Evolutionary conservation across 2,329 filamentous ascomycete genomes (phyloP), one percentile per base, ranked within the genome.

Genomic region (Aspergillus ochraceus): DNA sequence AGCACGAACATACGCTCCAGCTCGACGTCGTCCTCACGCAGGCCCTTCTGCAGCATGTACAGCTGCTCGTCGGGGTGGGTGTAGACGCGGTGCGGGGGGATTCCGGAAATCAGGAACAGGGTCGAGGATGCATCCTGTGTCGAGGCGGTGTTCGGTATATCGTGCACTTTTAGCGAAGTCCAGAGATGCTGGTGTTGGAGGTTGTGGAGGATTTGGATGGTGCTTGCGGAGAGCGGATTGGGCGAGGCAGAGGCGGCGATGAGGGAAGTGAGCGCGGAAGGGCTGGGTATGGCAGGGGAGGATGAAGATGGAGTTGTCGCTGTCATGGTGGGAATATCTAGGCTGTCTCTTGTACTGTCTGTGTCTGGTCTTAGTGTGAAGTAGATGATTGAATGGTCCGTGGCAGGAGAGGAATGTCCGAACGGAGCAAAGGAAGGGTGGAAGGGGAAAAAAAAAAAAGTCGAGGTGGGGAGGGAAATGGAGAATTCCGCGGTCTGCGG

Each of bases 1-100:
- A 88, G 75, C 17, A 88, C 81, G 79, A 86, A 88, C 66, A 88
- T 81, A 50, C 80, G 76, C 71, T 86, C 82, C 11, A 79, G 69
- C 2, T 75, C 73, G 20, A 83, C 64, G 45, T 81, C 84, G 64
- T 78, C 74, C 54, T 79, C 77, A 52, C 71, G 72, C 49, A 83
- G 77, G 19, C 77, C 78, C 54, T 77, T 72, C 68, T 85, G 82
- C 26, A 88, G 76, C 66, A 87, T 76, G 66, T 82, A 83, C 24
- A 86, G 80, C 69, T 88, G 86, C 75, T 88, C 84, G 69, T 88
- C 86, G 11, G 86, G 86, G 66, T 89, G 86, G 11, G 84, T 79
- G 71, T 89, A 89, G 60, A 87, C 76, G 51, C 84, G 78, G 55
- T 83, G 77, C 12, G 86, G 85, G 4, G 86, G 86, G 17, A 86